Evolutionary conservation across 805 yeast species (phyloP), one percentile per base, ranked within the genome.

Genomic region (Wickerhamiella azyma): DNA sequence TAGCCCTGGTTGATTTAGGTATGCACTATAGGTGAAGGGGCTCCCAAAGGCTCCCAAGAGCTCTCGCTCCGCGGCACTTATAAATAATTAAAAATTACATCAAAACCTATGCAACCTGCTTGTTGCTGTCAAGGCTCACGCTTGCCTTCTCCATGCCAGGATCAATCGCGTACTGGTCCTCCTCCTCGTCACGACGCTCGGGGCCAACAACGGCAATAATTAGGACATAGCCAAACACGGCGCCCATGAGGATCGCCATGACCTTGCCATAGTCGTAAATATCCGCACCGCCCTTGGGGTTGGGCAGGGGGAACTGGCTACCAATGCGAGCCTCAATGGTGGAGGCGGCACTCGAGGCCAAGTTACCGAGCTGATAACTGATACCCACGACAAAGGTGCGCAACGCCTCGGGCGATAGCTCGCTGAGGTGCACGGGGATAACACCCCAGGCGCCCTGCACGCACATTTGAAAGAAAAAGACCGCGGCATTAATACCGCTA

Each of bases 381-480:
- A 76, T 60, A 43, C 85, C 83, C 46, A 72, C 71, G 39, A 78
- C 69, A 51, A 79, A 68, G 1, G 85, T 68, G 55, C 83, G 67
- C 59, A 75, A 74, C 32, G 75, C 73, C 13, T 81, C 78, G 48
- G 78, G 80, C 11, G 82, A 72, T 42, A 80, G 66, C 60, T 81
- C 88, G 26, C 77, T 66, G 36, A 81, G 64, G 60, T 79, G 77
- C 37, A 77, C 71, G 14, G 86, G 84, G 10, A 75, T 68, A 41
- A 80, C 74, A 50, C 86, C 85, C 81, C 84, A 81, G 5, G 78
- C 77, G 29, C 85, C 86, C 66, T 77, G 79, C 5, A 79, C 81
- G 46, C 74, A 72, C 55, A 74, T 71, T 58, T 78, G 82, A 56
- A 79, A 57, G 65, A 77, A 77, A 62, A 79, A 79, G 5, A 65